These are phyloP conservation scores for Penicillium brevicompactum DNA, from an alignment of 2,329 filamentous ascomycete species.

Conservation along the genomic window DNA sequence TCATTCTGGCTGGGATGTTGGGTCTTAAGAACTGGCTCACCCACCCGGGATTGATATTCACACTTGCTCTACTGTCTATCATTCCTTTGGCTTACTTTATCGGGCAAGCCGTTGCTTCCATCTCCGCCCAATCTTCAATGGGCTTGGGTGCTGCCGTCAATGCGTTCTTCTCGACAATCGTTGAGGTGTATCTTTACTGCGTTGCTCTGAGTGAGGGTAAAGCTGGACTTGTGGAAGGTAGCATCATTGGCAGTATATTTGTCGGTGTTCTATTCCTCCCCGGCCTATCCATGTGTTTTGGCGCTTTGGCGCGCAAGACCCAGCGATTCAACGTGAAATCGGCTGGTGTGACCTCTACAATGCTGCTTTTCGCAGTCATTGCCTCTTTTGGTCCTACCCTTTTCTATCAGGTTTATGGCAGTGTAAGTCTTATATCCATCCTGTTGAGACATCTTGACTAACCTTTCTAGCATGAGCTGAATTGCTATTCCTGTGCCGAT, in stretches of 20 bases:
- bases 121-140: conserved; percentile 98
- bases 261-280: conserved; percentile 93
- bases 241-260: conserved; percentile 96
- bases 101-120: conserved; percentile 95
- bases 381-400: conserved; percentile 93
- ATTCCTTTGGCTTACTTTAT: conserved; percentile 98
- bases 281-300: conserved; percentile 97
- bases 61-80: conserved; percentile 81
- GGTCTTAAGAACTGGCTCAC: conserved; percentile 74
- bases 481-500: conserved; percentile 68
- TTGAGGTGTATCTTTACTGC: conserved; percentile 97
- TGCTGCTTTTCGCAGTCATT: conserved; percentile 95
- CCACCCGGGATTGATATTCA: conserved; percentile 82
- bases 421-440: conserved; percentile 53
- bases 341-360: conserved; percentile 94
- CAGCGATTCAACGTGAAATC: conserved; percentile 97
- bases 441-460: conserved; percentile 30
- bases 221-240: conserved; percentile 88
- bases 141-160: conserved; percentile 95
- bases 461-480: conserved; percentile 76
- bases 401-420: conserved; percentile 98
- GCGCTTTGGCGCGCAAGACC: conserved; percentile 95
- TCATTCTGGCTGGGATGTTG: conserved; percentile 70
- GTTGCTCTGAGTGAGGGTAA: conserved; percentile 92
- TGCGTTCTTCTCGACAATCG: conserved; percentile 95